Conservation (phyloP, 768 basidiomycete species). For the Hydnum rufescens region DNA sequence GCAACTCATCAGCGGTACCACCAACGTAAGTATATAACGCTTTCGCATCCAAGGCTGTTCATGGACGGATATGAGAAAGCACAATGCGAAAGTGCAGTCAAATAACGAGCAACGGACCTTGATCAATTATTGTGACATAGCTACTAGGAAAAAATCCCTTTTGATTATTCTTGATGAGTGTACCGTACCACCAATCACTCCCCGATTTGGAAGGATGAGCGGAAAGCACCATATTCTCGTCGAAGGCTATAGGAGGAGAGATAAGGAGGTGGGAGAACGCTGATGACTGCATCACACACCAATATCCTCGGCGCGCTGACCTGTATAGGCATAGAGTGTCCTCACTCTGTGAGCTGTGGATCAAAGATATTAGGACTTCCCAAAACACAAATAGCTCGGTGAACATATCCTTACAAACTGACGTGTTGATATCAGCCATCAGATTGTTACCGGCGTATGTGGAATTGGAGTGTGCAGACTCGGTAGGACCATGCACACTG, state of each 20-base stretch:
- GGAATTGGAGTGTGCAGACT: conserved; percentile 11
- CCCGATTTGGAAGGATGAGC: conserved; percentile 74
- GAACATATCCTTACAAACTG: conserved; percentile 23
- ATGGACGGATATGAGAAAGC: neutral
- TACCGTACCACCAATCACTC: conserved; percentile 91
- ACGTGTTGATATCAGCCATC: conserved; percentile 53
- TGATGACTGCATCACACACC: conserved; percentile 27
- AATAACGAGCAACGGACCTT: conserved; percentile 27
- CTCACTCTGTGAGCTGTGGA: conserved; percentile 49
- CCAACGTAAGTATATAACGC: conserved; percentile 66
- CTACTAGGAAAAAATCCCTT: conserved; percentile 80
- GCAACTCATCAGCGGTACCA: conserved; percentile 54
- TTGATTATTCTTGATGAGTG: conserved; percentile 37
- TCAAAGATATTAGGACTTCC: too few relatives aligned
- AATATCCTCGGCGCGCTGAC: conserved; percentile 74
- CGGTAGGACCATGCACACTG: conserved; percentile 29
- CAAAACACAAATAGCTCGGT: neutral
- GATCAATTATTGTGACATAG: conserved; percentile 56
- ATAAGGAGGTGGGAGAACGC: neutral
- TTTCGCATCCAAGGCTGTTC: conserved; percentile 38
- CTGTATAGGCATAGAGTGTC: conserved; percentile 68
- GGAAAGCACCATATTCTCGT: conserved; percentile 51
- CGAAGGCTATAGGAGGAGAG: conserved; percentile 36
- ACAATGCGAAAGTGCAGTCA: neutral
- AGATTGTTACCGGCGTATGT: conserved; percentile 22